Evolutionary conservation across 192 early-diverging fungal species (phyloP).

Genomic region (Linnemannia zychae): DNA sequence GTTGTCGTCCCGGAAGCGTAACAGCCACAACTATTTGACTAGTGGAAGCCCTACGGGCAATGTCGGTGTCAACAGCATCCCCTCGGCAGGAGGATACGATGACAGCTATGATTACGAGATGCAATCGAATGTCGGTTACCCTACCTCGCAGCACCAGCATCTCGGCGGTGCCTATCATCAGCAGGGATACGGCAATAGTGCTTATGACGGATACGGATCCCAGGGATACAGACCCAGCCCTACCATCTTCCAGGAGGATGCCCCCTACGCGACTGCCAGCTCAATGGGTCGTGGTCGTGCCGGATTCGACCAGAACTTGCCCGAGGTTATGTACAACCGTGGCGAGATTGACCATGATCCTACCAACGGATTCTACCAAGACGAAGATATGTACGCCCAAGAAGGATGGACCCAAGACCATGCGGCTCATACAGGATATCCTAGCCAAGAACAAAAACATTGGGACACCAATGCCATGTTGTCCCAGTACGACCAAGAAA

Average conservation of each 20-base stretch:
- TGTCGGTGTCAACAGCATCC: constrained; percentile 20
- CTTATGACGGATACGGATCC: background rate
- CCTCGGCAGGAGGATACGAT: constrained; percentile 37
- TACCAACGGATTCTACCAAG: constrained; percentile 27
- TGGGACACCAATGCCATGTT: constrained; percentile 24
- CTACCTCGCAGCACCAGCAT: background rate
- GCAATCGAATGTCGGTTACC: constrained; percentile 30
- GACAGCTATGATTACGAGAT: constrained; percentile 47
- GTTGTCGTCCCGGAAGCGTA: background rate
- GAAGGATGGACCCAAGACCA: background rate
- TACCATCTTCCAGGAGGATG: constrained; percentile 38
- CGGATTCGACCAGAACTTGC: constrained; percentile 39
- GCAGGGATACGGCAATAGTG: background rate
- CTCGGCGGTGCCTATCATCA: background rate
- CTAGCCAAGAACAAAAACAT: background rate
- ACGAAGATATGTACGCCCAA: constrained; percentile 1
- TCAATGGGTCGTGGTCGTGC: constrained; percentile 12
- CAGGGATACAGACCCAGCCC: constrained; percentile 21
- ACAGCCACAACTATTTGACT: constrained; percentile 6
- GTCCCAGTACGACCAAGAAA: background rate
- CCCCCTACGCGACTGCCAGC: constrained; percentile 17
- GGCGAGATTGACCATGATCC: constrained; percentile 8
- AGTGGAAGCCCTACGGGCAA: constrained; percentile 8
- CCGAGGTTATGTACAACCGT: constrained; percentile 39
- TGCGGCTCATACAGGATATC: background rate